Evolutionary conservation across 192 early-diverging fungal species (phyloP).

Genomic region (Gamsiella multidivaricata): DNA sequence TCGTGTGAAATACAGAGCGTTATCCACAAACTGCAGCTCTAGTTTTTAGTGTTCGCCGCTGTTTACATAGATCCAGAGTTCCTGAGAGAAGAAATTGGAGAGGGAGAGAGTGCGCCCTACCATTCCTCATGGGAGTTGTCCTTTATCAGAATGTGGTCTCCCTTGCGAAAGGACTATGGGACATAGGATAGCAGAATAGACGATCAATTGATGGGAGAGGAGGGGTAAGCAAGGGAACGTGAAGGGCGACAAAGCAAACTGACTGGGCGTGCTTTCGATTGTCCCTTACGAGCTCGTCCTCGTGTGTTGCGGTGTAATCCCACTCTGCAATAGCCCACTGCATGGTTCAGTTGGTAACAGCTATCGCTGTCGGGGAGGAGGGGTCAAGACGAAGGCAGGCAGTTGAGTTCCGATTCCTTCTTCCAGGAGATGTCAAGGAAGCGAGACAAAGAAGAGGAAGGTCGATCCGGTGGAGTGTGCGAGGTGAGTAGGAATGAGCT

Average conservation of each 20-base stretch:
- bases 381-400: no score
- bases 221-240: neutral
- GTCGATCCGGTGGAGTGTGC: no score
- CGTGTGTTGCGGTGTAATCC: constrained; percentile 48
- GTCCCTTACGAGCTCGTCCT: constrained; percentile 53
- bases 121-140: constrained; percentile 48
- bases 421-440: no score
- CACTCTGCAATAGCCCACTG: constrained; percentile 54
- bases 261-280: no score
- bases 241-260: neutral
- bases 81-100: neutral
- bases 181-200: neutral
- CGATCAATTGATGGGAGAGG: neutral
- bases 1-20: no score
- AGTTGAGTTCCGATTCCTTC: no score
- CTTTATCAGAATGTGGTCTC: constrained; percentile 46
- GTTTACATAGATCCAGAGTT: no score
- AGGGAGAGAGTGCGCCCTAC: constrained; percentile 15
- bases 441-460: no score
- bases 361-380: no score
- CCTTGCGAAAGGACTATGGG: constrained; percentile 44
- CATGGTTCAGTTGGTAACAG: no score
- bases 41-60: neutral
- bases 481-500: no score
- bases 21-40: no score